A percentile compares a stretch with the other conserved stretches of the same genome.
phyloP scores from a whole-genome alignment of 1,139 yeast species.

The Geotrichum histeridarum region DNA sequence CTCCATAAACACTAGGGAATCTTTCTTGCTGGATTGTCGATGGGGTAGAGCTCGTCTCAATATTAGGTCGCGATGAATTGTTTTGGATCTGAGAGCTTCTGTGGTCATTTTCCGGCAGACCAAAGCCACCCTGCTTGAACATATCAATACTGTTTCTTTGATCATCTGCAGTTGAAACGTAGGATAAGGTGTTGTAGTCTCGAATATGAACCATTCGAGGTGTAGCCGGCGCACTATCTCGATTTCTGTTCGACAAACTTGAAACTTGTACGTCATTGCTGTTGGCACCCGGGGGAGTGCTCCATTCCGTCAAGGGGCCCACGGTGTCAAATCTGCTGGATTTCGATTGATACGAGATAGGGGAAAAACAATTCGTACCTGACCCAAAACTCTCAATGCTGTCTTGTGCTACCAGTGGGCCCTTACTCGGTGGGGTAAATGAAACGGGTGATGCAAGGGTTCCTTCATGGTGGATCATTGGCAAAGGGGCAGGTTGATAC shows the following conservation, averaged over 20 bases:
- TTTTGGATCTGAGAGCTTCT: not conserved
- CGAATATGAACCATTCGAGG: not conserved
- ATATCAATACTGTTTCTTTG: not conserved
- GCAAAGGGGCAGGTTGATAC: not conserved
- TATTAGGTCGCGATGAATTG: not conserved
- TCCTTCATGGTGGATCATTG: not conserved
- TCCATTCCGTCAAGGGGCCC: not conserved
- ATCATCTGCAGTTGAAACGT: not conserved
- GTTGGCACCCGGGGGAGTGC: too few relatives aligned
- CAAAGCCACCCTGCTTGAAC: not conserved
- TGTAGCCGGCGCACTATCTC: not conserved
- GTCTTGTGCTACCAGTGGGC: not conserved
- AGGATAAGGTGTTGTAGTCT: not conserved
- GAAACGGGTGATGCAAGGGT: not conserved
- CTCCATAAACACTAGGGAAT: not conserved
- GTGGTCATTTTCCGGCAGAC: not conserved
- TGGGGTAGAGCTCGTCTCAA: not conserved
- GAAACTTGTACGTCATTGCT: not conserved
- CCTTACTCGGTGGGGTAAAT: not conserved
- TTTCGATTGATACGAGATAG: not conserved
- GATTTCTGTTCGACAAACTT: not conserved
- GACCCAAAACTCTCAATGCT: too few relatives aligned
- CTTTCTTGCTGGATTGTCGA: not conserved
- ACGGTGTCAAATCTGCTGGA: not conserved
- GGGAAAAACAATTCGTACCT: not conserved